Conservation (phyloP, 345 rosid genomes). For the Pseudoturritis turrita region DNA sequence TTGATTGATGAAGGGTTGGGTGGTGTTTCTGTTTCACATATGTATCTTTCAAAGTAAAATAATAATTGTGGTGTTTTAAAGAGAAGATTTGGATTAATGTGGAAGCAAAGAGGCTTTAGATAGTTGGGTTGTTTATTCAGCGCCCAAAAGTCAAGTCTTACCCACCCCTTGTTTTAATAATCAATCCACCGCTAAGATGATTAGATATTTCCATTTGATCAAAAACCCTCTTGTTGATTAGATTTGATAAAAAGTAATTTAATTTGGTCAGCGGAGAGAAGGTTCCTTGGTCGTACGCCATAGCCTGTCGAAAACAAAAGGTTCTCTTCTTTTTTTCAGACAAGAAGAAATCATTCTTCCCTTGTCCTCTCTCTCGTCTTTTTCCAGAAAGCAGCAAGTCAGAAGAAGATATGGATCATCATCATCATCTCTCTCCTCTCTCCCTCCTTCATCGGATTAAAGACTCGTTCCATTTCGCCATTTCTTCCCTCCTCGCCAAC, state of each 20-base stretch:
- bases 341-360: neutral
- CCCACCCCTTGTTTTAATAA: neutral
- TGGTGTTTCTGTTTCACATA: neutral
- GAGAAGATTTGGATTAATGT: neutral
- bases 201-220: too few species aligned
- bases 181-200: neutral
- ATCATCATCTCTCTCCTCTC: slow-evolving; percentile 30
- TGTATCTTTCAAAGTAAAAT: neutral
- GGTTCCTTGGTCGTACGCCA: neutral
- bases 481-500: slow-evolving; percentile 69
- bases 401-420: slow-evolving; percentile 6
- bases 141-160: slow-evolving; percentile 1
- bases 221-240: too few species aligned
- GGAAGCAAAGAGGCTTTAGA: neutral
- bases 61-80: neutral
- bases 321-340: neutral
- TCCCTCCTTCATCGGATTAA: slow-evolving; percentile 49
- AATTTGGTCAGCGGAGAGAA: slow-evolving; percentile 9
- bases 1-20: slow-evolving; percentile 11
- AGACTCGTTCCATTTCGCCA: slow-evolving; percentile 51
- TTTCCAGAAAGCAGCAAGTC: neutral
- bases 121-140: neutral
- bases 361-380: neutral
- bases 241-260: too few species aligned
- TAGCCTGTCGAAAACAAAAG: too few species aligned